These are phyloP conservation scores for Clathrus columnatus DNA, from an alignment of 768 basidiomycete species.

Conservation along the genomic window DNA sequence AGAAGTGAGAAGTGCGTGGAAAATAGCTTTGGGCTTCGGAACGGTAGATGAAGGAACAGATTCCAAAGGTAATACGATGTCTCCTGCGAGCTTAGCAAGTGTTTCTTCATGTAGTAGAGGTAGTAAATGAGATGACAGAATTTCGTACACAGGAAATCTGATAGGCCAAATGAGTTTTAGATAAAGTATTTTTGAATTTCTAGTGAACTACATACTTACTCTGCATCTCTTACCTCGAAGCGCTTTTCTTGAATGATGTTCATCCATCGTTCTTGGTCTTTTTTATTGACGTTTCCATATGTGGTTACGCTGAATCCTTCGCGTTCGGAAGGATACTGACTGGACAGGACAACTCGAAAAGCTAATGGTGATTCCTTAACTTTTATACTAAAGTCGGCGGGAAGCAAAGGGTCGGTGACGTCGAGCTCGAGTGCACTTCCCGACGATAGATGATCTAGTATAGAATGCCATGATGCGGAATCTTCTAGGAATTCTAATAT, in stretches of 20 bases:
- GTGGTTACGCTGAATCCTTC: conserved; percentile 20
- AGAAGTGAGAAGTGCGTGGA: conserved; percentile 62
- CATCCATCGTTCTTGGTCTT: conserved; percentile 44
- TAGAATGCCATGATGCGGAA: conserved; percentile 22
- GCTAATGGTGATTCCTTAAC: conserved; percentile 20
- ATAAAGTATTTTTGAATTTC: background rate
- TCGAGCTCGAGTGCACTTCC: conserved; percentile 17
- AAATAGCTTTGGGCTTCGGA: conserved; percentile 16
- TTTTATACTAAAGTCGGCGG: conserved; percentile 29
- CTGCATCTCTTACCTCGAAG: conserved; percentile 25
- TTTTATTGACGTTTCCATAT: conserved; percentile 37
- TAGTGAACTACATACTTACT: conserved; percentile 18
- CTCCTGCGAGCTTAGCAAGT: background rate
- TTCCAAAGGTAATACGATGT: background rate
- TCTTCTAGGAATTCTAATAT: conserved; percentile 35
- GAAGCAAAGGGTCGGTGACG: conserved; percentile 14
- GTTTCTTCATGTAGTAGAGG: conserved; percentile 42
- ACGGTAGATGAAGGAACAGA: background rate
- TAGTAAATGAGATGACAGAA: conserved; percentile 48
- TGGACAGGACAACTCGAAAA: conserved; percentile 29
- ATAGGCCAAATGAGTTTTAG: background rate
- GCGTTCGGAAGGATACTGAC: conserved; percentile 13
- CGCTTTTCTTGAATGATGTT: conserved; percentile 29
- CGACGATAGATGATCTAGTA: conserved; percentile 18
- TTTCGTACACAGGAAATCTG: conserved; percentile 56